Conservation (phyloP, 2,329 filamentous ascomycete species). For the Alternaria gaisen region DNA sequence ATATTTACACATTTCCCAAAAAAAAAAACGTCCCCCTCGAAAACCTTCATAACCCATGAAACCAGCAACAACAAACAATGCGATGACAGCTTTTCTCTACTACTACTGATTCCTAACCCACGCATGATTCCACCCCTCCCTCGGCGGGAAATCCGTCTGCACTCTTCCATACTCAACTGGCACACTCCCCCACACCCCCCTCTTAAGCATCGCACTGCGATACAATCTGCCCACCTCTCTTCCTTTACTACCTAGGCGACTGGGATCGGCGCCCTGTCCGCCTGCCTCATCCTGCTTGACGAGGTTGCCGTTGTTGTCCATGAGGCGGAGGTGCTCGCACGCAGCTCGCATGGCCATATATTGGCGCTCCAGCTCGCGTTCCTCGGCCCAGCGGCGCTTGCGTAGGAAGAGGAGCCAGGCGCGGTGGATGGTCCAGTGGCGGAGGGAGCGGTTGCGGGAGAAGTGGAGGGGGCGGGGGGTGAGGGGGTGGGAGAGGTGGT, state of each 20-base stretch:
- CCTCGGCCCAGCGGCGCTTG: slow-evolving; percentile 69
- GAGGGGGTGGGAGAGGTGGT: slow-evolving; percentile 73
- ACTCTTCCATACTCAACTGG: slow-evolving; percentile 90
- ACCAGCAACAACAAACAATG: too few relatives aligned
- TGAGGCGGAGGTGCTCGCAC: slow-evolving; percentile 79
- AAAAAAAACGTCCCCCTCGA: too few relatives aligned
- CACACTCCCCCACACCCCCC: slow-evolving; percentile 81
- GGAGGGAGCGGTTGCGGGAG: slow-evolving; percentile 83
- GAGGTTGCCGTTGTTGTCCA: slow-evolving; percentile 54
- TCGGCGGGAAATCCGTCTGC: slow-evolving; percentile 83
- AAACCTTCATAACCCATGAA: too few relatives aligned
- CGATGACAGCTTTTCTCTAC: too few relatives aligned
- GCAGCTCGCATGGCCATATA: slow-evolving; percentile 85
- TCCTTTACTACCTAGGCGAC: slow-evolving; percentile 36
- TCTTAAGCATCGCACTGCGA: slow-evolving; percentile 89
- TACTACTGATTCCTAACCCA: slow-evolving; percentile 61
- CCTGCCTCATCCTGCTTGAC: slow-evolving; percentile 60
- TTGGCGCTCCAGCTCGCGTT: slow-evolving; percentile 77
- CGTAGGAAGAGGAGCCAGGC: slow-evolving; percentile 86
- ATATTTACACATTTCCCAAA: too few relatives aligned
- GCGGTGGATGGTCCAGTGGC: slow-evolving; percentile 99
- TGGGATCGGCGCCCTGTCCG: slow-evolving; percentile 60
- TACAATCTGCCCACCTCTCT: slow-evolving; percentile 78
- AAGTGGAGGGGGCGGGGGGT: slow-evolving; percentile 84
- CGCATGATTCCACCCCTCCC: slow-evolving; percentile 87